phyloP scores from a whole-genome alignment of 352 stramenopile genomes.

The Globisporangium echinulatum region DNA sequence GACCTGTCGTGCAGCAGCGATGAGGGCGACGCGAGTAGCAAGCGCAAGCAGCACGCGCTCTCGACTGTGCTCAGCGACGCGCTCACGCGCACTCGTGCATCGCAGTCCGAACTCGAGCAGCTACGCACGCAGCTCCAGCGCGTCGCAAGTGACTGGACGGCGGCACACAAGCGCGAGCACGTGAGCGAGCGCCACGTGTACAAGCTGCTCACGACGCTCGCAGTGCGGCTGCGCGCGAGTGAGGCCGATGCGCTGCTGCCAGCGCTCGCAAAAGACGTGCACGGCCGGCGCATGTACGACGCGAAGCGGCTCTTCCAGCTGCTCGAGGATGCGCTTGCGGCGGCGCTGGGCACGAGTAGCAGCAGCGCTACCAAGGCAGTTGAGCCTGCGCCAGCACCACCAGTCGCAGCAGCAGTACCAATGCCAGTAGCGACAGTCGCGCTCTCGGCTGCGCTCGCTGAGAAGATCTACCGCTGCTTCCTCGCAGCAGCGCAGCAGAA shows the following conservation, averaged over 20 bases:
- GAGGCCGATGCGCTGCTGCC: conserved; percentile 42
- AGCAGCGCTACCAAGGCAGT: conserved; percentile 4
- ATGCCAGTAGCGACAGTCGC: background rate
- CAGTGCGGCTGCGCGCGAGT: conserved; percentile 38
- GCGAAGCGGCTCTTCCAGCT: conserved; percentile 13
- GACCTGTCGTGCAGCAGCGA: conserved; percentile 40
- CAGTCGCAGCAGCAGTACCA: background rate
- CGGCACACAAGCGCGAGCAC: conserved; percentile 18
- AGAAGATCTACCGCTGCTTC: conserved; percentile 69
- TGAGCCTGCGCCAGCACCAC: conserved; percentile 8
- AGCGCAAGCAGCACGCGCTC: conserved; percentile 26
- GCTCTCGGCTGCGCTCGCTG: conserved; percentile 24
- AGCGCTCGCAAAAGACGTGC: conserved; percentile 24
- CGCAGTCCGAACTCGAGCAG: conserved; percentile 27
- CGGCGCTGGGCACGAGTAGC: conserved; percentile 10
- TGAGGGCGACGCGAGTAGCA: conserved; percentile 27
- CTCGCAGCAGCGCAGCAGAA: conserved; percentile 62
- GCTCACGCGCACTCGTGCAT: conserved; percentile 31
- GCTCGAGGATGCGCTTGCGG: conserved; percentile 25
- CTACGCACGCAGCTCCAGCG: conserved; percentile 21
- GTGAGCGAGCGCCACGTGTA: conserved; percentile 57
- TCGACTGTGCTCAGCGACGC: conserved; percentile 20
- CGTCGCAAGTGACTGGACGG: conserved; percentile 13
- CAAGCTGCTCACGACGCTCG: conserved; percentile 41
- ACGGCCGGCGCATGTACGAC: conserved; percentile 28